Evolutionary conservation across 352 stramenopile genomes (phyloP), one percentile per base, ranked within the genome.

Genomic region (Thraustochytrium sp.): DNA sequence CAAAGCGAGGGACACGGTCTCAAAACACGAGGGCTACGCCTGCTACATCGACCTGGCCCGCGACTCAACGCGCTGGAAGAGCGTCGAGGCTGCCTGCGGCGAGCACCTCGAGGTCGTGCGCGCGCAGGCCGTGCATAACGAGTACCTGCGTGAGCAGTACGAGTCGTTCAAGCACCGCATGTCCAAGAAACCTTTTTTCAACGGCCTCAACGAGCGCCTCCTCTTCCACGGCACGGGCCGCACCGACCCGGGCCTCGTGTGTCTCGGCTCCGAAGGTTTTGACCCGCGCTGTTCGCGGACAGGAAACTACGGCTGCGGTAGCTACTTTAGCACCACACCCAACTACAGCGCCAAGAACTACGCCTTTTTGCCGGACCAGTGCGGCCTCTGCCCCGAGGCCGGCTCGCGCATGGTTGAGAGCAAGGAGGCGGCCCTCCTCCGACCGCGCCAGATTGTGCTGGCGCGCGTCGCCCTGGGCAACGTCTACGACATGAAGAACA

Each of bases 321-420:
- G 31, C 36, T 64, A 80, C 51, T 80, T 80, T 64, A 80, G 68
- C 51, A 63, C 68, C 4, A 80, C 68, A 23, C 68, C 68, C 4
- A 80, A 80, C 40, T 80, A 80, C 53, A 63, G 44, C 18, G 68
- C 68, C 68, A 80, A 80, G 31, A 68, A 80, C 26, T 80, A 80
- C 68, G 42, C 68, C 36, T 64, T 75, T 38, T 18, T 61, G 21
- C 68, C 68, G 23, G n/a, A 77, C n/a, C 62, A 54, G 44, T 11
- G 18, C 5, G 36, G 53, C 37, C 1, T 75, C 21, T n/a, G 8
- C 26, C 9, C 9, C 0, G 48, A 53, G 53, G 31, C 4, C 0
- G 5, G 23, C 59, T 13, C 9, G 11, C 16, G 4, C 59, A 38
- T 72, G 13, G 29, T 72, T 44, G 59, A 72, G 26, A 72, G 59